These are phyloP conservation scores for Xylaria bambusicola DNA, from an alignment of 495 filamentous ascomycete species.

Conservation along the genomic window DNA sequence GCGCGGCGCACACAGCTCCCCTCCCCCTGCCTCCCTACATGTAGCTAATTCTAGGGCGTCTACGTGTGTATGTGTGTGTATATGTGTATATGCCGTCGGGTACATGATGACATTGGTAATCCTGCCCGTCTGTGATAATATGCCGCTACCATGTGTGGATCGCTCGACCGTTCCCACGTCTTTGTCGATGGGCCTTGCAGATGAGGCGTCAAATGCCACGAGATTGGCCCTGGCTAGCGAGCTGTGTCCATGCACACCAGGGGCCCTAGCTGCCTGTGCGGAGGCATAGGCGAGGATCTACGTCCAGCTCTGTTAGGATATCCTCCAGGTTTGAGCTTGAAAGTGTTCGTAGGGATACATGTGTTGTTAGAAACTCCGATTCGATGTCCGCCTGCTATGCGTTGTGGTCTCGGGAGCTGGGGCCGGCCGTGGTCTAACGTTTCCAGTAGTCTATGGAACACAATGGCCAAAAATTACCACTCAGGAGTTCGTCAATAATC, in stretches of 20 bases:
- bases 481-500: slow-evolving; percentile 10
- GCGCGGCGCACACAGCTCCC: not conserved
- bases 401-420: slow-evolving; percentile 17
- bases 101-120: not conserved
- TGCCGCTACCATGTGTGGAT: slow-evolving; percentile 12
- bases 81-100: not conserved
- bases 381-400: slow-evolving; percentile 19
- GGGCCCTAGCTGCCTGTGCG: slow-evolving; percentile 20
- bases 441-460: slow-evolving; percentile 18
- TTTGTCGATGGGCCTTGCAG: slow-evolving; percentile 22
- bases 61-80: not conserved
- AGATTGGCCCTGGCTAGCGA: slow-evolving; percentile 26
- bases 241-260: slow-evolving; percentile 24
- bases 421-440: slow-evolving; percentile 18
- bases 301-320: slow-evolving; percentile 38
- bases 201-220: slow-evolving; percentile 31
- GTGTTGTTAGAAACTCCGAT: slow-evolving; percentile 35
- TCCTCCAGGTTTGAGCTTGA: slow-evolving; percentile 37
- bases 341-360: slow-evolving; percentile 26
- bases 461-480: slow-evolving; percentile 5
- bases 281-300: slow-evolving; percentile 25
- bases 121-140: slow-evolving; percentile 5
- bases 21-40: not conserved
- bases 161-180: slow-evolving; percentile 5
- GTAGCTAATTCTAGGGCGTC: too few species aligned